Base-by-base conservation (phyloP, 2,329 filamentous ascomycete genomes). In the Geoglossum cookeanum region DNA sequence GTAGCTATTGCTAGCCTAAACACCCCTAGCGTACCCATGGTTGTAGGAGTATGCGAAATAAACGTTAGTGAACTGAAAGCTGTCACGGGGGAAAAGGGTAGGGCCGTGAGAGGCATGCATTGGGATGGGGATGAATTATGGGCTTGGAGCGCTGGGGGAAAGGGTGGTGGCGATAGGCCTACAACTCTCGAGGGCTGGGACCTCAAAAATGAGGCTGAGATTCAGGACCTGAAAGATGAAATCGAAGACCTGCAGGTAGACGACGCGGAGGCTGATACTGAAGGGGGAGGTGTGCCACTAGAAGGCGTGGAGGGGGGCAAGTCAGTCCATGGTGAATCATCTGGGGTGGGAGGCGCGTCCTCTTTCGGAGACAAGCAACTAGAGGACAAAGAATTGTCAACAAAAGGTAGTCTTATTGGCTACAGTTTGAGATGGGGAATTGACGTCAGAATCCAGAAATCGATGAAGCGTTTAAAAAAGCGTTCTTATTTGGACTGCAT, bases 81-180 rank as follows among this genome's bases (percentile, higher is more conserved):
- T 33, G 79, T 81, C 4, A 76, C 78, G 63, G 81, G 81, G 0
- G 71, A 73, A 13, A 83, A 79, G 64, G 82, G 82, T 0, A 77
- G 79, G 68, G 82, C 81, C 1, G 80, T 85, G 8, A 74, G 78
- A 61, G 80, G 78, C 3, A 69, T 84, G 54, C 81, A 85, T 64
- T 85, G 82, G 81, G 74, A 75, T 59, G 80, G 81, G 1, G 82
- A 85, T 68, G 82, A 85, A 68, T 64, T 84, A n/a, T 85, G 81
- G 80, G 71, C 72, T 3, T 83, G 79, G 77, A 80, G 75, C 63
- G 71, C 74, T 35, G 71, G 70, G 32, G 77, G 74, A 4, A 75
- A 72, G 59, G 72, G 75, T 17, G 80, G 79, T 8, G 68, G 69
- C 44, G 68, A 73, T 15, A 70, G 76, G 11, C 80, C 81, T 0